A percentile compares a stretch with the other conserved stretches of the same genome.
These are phyloP conservation scores for Russula virescens DNA, from an alignment of 768 basidiomycete genomes.

Conservation along the genomic window DNA sequence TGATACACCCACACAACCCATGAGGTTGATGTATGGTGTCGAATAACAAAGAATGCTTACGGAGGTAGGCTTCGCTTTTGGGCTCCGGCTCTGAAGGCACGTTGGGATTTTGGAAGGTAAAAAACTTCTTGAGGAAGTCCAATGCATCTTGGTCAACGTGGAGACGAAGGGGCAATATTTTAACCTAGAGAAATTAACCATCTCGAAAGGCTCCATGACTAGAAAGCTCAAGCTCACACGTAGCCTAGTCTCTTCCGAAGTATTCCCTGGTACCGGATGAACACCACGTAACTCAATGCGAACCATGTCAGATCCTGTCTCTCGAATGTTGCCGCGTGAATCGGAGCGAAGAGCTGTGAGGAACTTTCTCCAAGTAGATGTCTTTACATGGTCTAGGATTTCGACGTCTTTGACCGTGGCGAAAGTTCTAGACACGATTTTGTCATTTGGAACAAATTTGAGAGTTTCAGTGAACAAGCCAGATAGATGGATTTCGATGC, in stretches of 20 bases:
- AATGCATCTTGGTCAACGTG: constrained; percentile 98
- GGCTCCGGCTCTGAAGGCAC: constrained; percentile 35
- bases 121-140: constrained; percentile 96
- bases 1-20: not conserved
- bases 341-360: constrained; percentile 80
- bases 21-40: not conserved
- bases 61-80: constrained; percentile 60
- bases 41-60: constrained; percentile 38
- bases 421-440: constrained; percentile 59
- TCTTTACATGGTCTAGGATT: constrained; percentile 96
- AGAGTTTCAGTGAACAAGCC: constrained; percentile 64
- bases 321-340: constrained; percentile 80
- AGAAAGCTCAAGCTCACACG: constrained; percentile 44
- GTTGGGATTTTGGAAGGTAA: constrained; percentile 72
- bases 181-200: constrained; percentile 49
- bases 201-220: constrained; percentile 1
- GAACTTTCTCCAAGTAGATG: constrained; percentile 98
- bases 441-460: constrained; percentile 48
- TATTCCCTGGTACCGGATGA: constrained; percentile 59
- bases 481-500: constrained; percentile 77
- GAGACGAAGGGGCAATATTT: constrained; percentile 82
- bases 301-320: constrained; percentile 94
- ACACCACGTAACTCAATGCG: constrained; percentile 73
- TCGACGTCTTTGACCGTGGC: constrained; percentile 69
- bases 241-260: constrained; percentile 71